Percentiles rank a stretch among this genome's conserved stretches.
Conservation (phyloP, 108 stramenopile species). For the Stephanodiscus minutulus region DNA sequence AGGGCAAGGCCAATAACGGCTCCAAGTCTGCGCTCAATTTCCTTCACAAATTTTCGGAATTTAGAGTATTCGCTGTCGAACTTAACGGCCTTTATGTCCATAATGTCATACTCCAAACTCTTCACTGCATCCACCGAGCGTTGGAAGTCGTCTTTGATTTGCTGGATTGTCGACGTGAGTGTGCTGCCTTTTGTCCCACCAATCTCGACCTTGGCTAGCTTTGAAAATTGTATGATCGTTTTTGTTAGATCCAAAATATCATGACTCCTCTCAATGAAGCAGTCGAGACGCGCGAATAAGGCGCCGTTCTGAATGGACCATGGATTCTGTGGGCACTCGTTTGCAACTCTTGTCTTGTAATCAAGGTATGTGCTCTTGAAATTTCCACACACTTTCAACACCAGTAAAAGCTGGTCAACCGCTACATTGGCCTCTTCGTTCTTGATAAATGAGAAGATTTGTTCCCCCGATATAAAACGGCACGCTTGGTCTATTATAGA, state of each 20-base stretch:
- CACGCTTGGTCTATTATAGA: slow-evolving; percentile 81
- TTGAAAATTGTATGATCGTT: slow-evolving; percentile 88
- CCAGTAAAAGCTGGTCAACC: slow-evolving; percentile 58
- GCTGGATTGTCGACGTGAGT: slow-evolving; percentile 78
- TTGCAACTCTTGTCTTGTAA: slow-evolving; percentile 80
- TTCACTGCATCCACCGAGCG: slow-evolving; percentile 72
- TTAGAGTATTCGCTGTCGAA: slow-evolving; percentile 86
- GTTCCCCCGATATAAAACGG: slow-evolving; percentile 82
- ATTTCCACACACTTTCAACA: slow-evolving; percentile 72
- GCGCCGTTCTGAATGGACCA: slow-evolving; percentile 91
- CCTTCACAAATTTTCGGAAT: slow-evolving; percentile 81
- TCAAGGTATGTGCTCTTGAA: slow-evolving; percentile 86
- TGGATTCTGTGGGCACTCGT: slow-evolving; percentile 75
- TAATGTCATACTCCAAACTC: slow-evolving; percentile 85
- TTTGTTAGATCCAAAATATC: slow-evolving; percentile 88
- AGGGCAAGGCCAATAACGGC: slow-evolving; percentile 85
- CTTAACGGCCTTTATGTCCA: slow-evolving; percentile 83
- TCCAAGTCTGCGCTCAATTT: slow-evolving; percentile 87
- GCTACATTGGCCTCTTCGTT: slow-evolving; percentile 81
- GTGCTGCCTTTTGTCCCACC: slow-evolving; percentile 90
- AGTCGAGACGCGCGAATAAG: slow-evolving; percentile 89
- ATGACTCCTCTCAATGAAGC: slow-evolving; percentile 88
- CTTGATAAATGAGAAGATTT: slow-evolving; percentile 82
- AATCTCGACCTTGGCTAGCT: slow-evolving; percentile 85
- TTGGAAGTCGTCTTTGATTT: slow-evolving; percentile 84